These are phyloP conservation scores for Hevea brasiliensis DNA, from an alignment of 345 rosid genomes.

Conservation along the genomic window DNA sequence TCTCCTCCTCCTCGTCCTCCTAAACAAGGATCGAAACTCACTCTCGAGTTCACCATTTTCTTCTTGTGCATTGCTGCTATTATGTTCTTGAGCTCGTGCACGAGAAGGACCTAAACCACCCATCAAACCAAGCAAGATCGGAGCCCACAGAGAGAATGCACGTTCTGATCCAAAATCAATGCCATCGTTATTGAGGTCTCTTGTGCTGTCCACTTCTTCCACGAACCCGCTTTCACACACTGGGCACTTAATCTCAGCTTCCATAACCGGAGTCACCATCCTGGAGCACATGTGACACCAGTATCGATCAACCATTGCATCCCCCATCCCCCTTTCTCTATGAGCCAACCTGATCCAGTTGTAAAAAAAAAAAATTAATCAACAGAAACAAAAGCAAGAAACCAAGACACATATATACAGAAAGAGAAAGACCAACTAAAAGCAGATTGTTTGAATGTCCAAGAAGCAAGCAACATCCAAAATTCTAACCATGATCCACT, in stretches of 20 bases:
- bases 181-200: constrained; percentile 19
- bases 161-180: constrained; percentile 28
- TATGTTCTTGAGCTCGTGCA: constrained; percentile 23
- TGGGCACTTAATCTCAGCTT: constrained; percentile 48
- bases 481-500: not conserved
- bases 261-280: constrained; percentile 46
- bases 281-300: constrained; percentile 72
- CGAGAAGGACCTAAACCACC: constrained; percentile 30
- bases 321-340: constrained; percentile 49
- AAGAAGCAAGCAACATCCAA: not conserved
- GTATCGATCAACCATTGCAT: constrained; percentile 40
- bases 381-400: not conserved
- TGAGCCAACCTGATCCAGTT: constrained; percentile 8
- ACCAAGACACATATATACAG: too few species aligned
- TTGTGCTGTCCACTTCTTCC: constrained; percentile 42
- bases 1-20: constrained; percentile 23
- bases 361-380: not conserved
- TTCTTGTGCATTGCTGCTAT: constrained; percentile 9
- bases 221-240: constrained; percentile 56
- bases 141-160: constrained; percentile 39
- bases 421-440: not conserved
- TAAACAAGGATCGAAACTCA: constrained; percentile 27
- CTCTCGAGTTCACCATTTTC: constrained; percentile 29
- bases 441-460: not conserved
- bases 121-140: constrained; percentile 42